A percentile compares a stretch with the other conserved stretches of the same genome.
Conservation (phyloP, 495 filamentous ascomycete genomes). For the Xylaria curta region DNA sequence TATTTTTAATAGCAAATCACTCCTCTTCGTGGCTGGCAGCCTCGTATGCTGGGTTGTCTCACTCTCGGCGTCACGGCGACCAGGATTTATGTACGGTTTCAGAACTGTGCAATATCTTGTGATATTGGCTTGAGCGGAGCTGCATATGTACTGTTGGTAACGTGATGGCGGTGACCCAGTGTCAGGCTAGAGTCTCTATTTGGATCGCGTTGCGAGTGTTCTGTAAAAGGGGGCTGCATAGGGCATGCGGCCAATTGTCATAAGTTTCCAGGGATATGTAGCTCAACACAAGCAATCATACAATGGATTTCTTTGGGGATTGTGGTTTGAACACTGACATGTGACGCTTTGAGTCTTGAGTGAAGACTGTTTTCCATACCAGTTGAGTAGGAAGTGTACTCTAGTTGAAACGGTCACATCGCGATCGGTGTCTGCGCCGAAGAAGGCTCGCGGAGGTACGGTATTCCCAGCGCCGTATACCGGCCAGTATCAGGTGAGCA, state of each 20-base stretch:
- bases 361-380: not conserved
- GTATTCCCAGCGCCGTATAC: not conserved
- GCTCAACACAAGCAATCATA: not conserved
- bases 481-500: not conserved
- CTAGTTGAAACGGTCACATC: not conserved
- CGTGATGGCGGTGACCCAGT: not conserved
- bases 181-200: not conserved
- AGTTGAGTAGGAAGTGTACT: not conserved
- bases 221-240: not conserved
- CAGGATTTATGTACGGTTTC: not conserved
- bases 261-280: not conserved
- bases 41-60: not conserved
- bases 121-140: not conserved
- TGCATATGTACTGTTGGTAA: constrained; percentile 9
- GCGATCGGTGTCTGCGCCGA: not conserved
- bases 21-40: not conserved
- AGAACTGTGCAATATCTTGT: not conserved
- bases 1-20: not conserved
- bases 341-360: not conserved
- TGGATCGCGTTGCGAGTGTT: not conserved
- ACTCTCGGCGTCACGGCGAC: not conserved
- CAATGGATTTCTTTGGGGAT: not conserved
- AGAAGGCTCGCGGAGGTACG: not conserved
- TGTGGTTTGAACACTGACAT: not conserved
- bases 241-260: not conserved